Evolutionary conservation across 768 basidiomycete species (phyloP).

Genomic region (Boletus huronensis): DNA sequence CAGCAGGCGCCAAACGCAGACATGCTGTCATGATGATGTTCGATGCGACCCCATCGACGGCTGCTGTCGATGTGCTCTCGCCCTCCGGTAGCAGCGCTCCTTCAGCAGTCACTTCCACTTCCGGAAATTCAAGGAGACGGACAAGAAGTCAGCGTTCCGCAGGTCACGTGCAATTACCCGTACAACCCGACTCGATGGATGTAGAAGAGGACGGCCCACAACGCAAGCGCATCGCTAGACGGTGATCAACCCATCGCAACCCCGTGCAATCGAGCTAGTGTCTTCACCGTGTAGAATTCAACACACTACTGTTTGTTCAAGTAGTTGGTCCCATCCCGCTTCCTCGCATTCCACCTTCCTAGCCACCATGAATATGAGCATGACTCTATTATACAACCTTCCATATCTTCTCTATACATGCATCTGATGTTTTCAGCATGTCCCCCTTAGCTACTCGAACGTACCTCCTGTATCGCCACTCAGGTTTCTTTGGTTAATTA

Average conservation of each 20-base stretch:
- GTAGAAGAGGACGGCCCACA: conserved; percentile 75
- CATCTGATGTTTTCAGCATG: conserved; percentile 4
- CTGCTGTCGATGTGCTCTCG: conserved; percentile 35
- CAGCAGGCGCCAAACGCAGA: conserved; percentile 66
- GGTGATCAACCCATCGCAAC: conserved; percentile 33
- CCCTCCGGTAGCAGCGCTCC: conserved; percentile 35
- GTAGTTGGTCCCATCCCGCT: conserved; percentile 1
- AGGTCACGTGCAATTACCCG: conserved; percentile 38
- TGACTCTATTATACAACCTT: conserved; percentile 16
- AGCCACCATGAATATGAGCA: conserved; percentile 8
- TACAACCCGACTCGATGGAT: conserved; percentile 59
- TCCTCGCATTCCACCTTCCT: neutral
- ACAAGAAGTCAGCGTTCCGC: conserved; percentile 49
- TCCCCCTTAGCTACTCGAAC: neutral
- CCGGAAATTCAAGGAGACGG: conserved; percentile 45
- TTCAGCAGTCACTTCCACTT: conserved; percentile 18
- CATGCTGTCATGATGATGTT: conserved; percentile 80
- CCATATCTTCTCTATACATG: neutral
- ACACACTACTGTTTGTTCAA: conserved; percentile 9
- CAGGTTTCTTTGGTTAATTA: conserved; percentile 8
- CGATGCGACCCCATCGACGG: conserved; percentile 46
- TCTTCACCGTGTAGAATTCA: conserved; percentile 8
- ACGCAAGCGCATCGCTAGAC: conserved; percentile 67
- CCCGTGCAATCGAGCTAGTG: neutral
- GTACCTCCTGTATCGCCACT: conserved; percentile 13